A percentile compares a stretch with the other conserved stretches of the same genome.
These are phyloP conservation scores for Phlebiopsis gigantea DNA, from an alignment of 768 basidiomycete genomes.

Conservation along the genomic window DNA sequence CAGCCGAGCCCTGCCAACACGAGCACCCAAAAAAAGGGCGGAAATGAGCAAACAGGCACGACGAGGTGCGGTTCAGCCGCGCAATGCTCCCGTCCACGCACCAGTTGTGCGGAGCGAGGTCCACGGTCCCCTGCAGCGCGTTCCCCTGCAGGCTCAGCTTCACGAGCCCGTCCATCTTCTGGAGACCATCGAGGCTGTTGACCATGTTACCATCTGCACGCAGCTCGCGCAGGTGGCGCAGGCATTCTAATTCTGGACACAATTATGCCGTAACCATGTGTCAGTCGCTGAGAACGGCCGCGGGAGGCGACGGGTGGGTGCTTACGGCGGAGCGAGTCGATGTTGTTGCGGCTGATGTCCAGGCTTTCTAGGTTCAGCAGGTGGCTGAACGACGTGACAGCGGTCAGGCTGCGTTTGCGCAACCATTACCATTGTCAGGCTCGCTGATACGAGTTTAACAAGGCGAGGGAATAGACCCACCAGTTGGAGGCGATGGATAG, in stretches of 20 bases:
- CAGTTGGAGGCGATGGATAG: slow-evolving; percentile 73
- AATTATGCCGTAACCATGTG: neutral
- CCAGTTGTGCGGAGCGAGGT: slow-evolving; percentile 66
- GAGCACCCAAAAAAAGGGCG: slow-evolving; percentile 9
- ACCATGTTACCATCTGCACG: slow-evolving; percentile 87
- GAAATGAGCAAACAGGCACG: slow-evolving; percentile 3
- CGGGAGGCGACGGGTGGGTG: slow-evolving; percentile 17
- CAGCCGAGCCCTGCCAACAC: slow-evolving; percentile 39
- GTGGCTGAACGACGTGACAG: slow-evolving; percentile 84
- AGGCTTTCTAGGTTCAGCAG: slow-evolving; percentile 81
- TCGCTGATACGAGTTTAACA: slow-evolving; percentile 9
- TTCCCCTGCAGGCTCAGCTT: slow-evolving; percentile 83
- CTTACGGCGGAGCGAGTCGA: slow-evolving; percentile 85
- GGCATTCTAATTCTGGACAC: slow-evolving; percentile 69
- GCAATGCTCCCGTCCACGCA: no score
- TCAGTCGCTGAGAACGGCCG: slow-evolving; percentile 7
- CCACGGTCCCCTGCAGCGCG: slow-evolving; percentile 46
- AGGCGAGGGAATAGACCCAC: slow-evolving; percentile 37
- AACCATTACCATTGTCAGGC: slow-evolving; percentile 9
- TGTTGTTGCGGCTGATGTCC: slow-evolving; percentile 86
- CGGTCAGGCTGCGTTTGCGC: slow-evolving; percentile 54
- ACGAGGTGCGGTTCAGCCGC: neutral
- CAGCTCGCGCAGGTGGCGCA: slow-evolving; percentile 83
- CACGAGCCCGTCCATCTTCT: slow-evolving; percentile 73
- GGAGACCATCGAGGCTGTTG: slow-evolving; percentile 65